phyloP scores from a whole-genome alignment of 1,284 basidiomycete species.

The Cryptococcus wingfieldii region DNA sequence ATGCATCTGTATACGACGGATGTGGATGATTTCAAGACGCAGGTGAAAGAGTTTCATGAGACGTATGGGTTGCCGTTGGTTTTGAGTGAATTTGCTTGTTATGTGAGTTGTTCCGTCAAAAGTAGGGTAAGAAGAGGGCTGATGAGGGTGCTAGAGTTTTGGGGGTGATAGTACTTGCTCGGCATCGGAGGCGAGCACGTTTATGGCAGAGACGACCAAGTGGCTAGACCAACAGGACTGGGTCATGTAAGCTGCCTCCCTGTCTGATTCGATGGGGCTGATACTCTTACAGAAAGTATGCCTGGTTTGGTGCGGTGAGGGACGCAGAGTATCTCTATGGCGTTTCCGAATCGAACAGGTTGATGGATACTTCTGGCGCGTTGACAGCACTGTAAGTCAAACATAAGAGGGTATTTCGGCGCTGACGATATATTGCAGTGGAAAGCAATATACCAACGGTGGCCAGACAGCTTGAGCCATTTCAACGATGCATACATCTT shows the following conservation, averaged over 20 bases:
- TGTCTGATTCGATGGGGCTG: slow-evolving; percentile 14
- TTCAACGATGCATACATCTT: neutral
- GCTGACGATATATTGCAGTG: slow-evolving; percentile 12
- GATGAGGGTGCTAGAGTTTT: slow-evolving; percentile 3
- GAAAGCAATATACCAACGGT: slow-evolving; percentile 27
- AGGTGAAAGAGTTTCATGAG: slow-evolving; percentile 11
- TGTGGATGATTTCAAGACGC: slow-evolving; percentile 10
- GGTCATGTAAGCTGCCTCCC: slow-evolving; percentile 18
- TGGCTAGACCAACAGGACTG: slow-evolving; percentile 37
- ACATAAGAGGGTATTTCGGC: too few species aligned
- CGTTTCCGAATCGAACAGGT: slow-evolving; percentile 31
- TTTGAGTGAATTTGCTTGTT: slow-evolving; percentile 18
- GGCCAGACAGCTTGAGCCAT: slow-evolving; percentile 7
- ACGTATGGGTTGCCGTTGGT: slow-evolving; percentile 16
- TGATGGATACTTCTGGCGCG: slow-evolving; percentile 29
- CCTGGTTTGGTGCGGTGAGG: slow-evolving; percentile 26
- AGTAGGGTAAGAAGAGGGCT: neutral
- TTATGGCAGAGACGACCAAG: slow-evolving; percentile 24
- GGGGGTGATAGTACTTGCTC: neutral
- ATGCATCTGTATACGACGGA: slow-evolving; percentile 21
- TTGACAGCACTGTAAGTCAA: slow-evolving; percentile 31
- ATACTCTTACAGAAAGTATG: slow-evolving; percentile 17
- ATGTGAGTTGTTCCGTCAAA: slow-evolving; percentile 6
- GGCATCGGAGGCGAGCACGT: slow-evolving; percentile 9
- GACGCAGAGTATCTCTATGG: slow-evolving; percentile 24